phyloP scores from a whole-genome alignment of 2,329 filamentous ascomycete species.

The Aspergillus arachidicola region DNA sequence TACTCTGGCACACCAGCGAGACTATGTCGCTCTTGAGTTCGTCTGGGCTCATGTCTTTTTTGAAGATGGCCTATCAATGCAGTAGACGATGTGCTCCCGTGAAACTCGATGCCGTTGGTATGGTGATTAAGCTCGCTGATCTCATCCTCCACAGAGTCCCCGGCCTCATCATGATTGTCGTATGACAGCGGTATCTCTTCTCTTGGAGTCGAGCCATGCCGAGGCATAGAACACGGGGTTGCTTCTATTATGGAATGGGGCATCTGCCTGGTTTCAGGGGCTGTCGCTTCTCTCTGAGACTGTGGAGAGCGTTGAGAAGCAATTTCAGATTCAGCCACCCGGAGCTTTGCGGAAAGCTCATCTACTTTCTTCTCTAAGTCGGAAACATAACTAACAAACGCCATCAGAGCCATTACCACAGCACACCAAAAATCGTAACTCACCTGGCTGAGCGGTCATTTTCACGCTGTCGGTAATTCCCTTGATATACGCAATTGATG shows the following conservation, averaged over 20 bases:
- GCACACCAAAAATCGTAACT: background rate
- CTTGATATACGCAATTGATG: slow-evolving; percentile 38
- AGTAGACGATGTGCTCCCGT: slow-evolving; percentile 52
- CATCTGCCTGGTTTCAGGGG: slow-evolving; percentile 7
- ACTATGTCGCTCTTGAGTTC: slow-evolving; percentile 16
- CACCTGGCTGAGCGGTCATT: slow-evolving; percentile 33
- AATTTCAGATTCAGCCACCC: slow-evolving; percentile 23
- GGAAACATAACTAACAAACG: slow-evolving; percentile 32
- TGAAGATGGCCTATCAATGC: slow-evolving; percentile 49
- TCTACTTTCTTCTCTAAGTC: slow-evolving; percentile 40
- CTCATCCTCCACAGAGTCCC: slow-evolving; percentile 38
- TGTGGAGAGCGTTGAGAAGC: slow-evolving; percentile 16
- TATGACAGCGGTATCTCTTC: slow-evolving; percentile 18
- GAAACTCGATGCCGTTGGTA: slow-evolving; percentile 52
- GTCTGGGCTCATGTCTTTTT: slow-evolving; percentile 29
- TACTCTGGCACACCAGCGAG: slow-evolving; percentile 27
- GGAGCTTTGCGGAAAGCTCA: slow-evolving; percentile 32
- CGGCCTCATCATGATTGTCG: slow-evolving; percentile 25
- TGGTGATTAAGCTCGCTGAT: slow-evolving; percentile 50
- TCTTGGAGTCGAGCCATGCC: slow-evolving; percentile 21
- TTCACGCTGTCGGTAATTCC: slow-evolving; percentile 36
- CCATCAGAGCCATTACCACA: background rate
- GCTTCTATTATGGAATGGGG: slow-evolving; percentile 17
- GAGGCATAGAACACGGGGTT: slow-evolving; percentile 29
- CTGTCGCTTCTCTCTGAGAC: slow-evolving; percentile 4